Conservation (phyloP, 148 eudicot genomes). For the Rhododendron mucronatum region DNA sequence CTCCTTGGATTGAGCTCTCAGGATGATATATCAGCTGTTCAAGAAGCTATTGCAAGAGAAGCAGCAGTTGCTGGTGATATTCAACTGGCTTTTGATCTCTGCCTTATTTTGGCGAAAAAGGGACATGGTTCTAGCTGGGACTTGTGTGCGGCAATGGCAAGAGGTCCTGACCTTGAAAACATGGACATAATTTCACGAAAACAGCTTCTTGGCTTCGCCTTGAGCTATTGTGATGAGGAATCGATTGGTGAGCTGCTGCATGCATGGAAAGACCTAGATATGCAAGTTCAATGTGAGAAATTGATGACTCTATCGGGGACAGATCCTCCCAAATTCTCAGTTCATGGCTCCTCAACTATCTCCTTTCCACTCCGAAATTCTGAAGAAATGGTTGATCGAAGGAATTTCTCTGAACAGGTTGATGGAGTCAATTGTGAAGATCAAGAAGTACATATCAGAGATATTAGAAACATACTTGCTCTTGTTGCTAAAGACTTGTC, state of each 20-base stretch:
- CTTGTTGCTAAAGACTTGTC: conserved; percentile 60
- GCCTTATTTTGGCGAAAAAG: conserved; percentile 79
- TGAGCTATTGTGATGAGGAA: conserved; percentile 97
- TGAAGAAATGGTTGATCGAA: conserved; percentile 24
- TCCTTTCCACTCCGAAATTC: conserved; percentile 23
- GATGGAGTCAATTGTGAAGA: conserved; percentile 29
- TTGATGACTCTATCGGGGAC: conserved; percentile 58
- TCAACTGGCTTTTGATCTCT: conserved; percentile 84
- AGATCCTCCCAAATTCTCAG: conserved; percentile 40
- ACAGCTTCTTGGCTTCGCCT: conserved; percentile 84
- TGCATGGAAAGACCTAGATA: conserved; percentile 92
- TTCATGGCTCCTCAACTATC: conserved; percentile 25
- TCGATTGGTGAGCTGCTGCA: conserved; percentile 83
- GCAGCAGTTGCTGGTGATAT: conserved; percentile 97
- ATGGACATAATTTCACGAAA: conserved; percentile 74
- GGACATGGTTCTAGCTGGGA: conserved; percentile 94
- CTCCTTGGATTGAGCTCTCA: conserved; percentile 90
- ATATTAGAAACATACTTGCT: conserved; percentile 45
- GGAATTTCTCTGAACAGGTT: conserved; percentile 35
- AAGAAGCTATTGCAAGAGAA: conserved; percentile 97
- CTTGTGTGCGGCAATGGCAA: conserved; percentile 94
- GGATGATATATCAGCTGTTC: conserved; percentile 75
- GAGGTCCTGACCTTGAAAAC: conserved; percentile 82
- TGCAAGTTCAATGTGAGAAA: conserved; percentile 73
- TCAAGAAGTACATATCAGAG: conserved; percentile 40